Base-by-base conservation (phyloP, 495 filamentous ascomycete species). In the Lichina pygmaea region DNA sequence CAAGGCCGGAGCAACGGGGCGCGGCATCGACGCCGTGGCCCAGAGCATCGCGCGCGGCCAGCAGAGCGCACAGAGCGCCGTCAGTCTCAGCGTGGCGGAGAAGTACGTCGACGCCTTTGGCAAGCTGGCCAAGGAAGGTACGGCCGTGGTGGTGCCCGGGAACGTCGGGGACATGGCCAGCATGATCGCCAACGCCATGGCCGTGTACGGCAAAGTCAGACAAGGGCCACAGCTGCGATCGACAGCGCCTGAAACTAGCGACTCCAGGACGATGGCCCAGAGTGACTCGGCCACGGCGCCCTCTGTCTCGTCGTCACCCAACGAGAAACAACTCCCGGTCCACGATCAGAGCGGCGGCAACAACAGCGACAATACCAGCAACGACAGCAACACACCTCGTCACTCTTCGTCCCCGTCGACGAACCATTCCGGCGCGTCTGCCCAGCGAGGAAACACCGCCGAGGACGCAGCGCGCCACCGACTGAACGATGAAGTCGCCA, bases 91-190 rank as follows among this genome's bases (percentile, higher is more conserved):
- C 15, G 84, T 97, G 1, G 89, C 89, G 3, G 89, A 97, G 73
- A 91, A 93, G 59, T 97, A 95, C 52, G 91, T 97, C 32, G 86
- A 93, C 44, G 89, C 89, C 2, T 97, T 93, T 59, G 78, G 72
- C 41, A 80, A 80, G 44, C 62, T 97, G 49, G 89, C 89, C 34
- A 85, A 83, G 60, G 82, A 95, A 65, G 81, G 86, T 48, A 97
- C 89, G 9, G 75, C 84, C 2, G 78, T 95, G 17, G 80, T 97
- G 33, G 86, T 97, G 8, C 89, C 89, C 1, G 89, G 91, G 0
- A 94, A 97, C 58, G 79, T 95, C 34, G 89, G 91, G n/a, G 89
- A 97, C 58, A 78, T 97, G 45, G 78, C 81, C 17, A 76, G 83
- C 33, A 93, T 97, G 91, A 94, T 97, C 62, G 83, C 91, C 30